Base-by-base conservation (phyloP, 768 basidiomycete species). In the Suillus tomentosus region DNA sequence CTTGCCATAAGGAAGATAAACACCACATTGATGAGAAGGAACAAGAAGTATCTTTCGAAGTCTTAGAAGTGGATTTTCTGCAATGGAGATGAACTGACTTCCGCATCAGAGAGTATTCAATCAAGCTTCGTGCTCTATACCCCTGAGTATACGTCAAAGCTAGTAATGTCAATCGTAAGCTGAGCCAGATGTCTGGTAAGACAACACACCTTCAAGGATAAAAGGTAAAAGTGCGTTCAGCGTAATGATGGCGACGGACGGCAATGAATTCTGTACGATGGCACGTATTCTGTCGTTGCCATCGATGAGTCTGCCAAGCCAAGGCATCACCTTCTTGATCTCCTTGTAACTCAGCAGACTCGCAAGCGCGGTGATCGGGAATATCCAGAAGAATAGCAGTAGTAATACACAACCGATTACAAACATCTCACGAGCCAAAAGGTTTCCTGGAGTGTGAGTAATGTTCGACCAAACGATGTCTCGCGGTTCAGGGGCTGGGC, bases 391-490 rank as follows among this genome's bases (percentile, higher is more conserved):
- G 73, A 95, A 90, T 69, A 98, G 82, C 40, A 99, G 79, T 22
- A 95, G 67, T 0, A 77, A 82, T 77, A 95, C 91, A 37, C 87
- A 80, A 15, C 76, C 80, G 24, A 92, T 76, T 2, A 96, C 92
- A 34, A 96, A 72, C 40, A 88, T 63, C 50, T 94, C 87, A 36
- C 97, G 88, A 4, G 87, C 80, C 54, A 85, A 82, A 19, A 87
- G 79, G 40, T 85, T 79, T 17, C 81, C 71, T 1, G 80, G 79
- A 0, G 92, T 85, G 24, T 89, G 85, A 2, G 88, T 81, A 79
- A 99, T 90, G 68, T 95, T 95, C 37, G 88, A 81, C 97, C 97
- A 99, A 22, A 98, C 87, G 62, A 99, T 92, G 74, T 99, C 96
- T 56, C 96, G 86, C 11, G 96, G 96, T 73, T 98, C 96, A 0